These are phyloP conservation scores for Trypanosoma platydactyli DNA, from an alignment of 208 protist genomes.

Conservation along the genomic window DNA sequence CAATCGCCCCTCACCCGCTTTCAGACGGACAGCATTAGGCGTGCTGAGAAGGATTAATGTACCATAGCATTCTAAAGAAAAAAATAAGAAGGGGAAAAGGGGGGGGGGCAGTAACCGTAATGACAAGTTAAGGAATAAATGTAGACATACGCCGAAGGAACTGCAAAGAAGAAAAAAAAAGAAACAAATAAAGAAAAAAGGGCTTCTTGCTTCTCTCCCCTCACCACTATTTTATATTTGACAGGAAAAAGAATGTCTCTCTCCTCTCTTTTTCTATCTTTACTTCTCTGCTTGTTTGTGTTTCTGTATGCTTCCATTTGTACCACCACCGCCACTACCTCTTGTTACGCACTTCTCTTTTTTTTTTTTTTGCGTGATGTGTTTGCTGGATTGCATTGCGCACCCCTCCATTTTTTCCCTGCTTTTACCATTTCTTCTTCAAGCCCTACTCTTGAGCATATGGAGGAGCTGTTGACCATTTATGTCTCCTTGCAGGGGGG, in stretches of 20 bases:
- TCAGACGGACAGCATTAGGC: background rate
- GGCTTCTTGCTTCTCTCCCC: background rate
- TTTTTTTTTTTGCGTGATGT: background rate
- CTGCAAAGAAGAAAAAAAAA: background rate
- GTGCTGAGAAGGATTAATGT: background rate
- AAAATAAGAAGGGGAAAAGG: background rate
- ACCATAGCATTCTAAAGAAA: background rate
- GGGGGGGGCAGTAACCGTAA: too few relatives aligned
- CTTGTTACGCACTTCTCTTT: background rate
- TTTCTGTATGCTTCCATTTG: background rate
- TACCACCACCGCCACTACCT: background rate
- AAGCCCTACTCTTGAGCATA: background rate
- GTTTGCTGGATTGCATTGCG: background rate
- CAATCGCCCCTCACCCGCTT: background rate
- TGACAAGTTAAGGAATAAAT: too few relatives aligned
- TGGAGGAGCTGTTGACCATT: conserved; percentile 24
- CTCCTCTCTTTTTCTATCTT: conserved; percentile 2
- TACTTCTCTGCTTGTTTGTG: background rate
- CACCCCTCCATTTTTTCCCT: background rate
- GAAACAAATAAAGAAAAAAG: background rate
- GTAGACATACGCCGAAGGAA: too few relatives aligned
- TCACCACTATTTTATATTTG: background rate
- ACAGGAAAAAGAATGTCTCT: too few relatives aligned
- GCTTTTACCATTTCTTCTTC: background rate
- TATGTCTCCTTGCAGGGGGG: conserved; percentile 9